These are phyloP conservation scores for Botrytis squamosa DNA, from an alignment of 2,329 filamentous ascomycete genomes.

Conservation along the genomic window DNA sequence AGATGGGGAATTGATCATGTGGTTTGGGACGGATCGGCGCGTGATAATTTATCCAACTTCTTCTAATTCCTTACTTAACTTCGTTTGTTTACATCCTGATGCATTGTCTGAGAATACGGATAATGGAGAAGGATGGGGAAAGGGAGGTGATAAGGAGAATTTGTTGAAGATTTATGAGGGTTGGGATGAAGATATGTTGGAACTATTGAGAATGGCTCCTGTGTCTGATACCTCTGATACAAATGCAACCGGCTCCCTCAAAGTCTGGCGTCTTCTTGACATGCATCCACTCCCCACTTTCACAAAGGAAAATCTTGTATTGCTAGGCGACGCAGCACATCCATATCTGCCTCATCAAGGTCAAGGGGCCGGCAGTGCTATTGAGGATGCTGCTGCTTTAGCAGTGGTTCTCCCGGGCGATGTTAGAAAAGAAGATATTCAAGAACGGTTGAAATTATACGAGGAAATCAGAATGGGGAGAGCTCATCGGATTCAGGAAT, in stretches of 20 bases:
- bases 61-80: conserved; percentile 47
- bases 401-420: conserved; percentile 53
- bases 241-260: conserved; percentile 43
- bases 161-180: conserved; percentile 7
- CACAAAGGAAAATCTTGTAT: conserved; percentile 51
- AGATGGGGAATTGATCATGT: conserved; percentile 41
- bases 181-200: conserved; percentile 12
- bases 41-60: conserved; percentile 50
- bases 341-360: conserved; percentile 66
- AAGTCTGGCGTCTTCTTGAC: conserved; percentile 60
- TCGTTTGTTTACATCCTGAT: conserved; percentile 53
- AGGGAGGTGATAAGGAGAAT: neutral
- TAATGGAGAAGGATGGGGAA: neutral
- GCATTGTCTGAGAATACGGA: conserved; percentile 40
- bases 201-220: neutral
- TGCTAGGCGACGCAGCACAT: conserved; percentile 67
- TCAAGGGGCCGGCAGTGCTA: conserved; percentile 61
- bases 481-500: conserved; percentile 57
- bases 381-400: conserved; percentile 64
- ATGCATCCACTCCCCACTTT: conserved; percentile 59
- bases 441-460: conserved; percentile 58
- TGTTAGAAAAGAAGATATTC: conserved; percentile 47
- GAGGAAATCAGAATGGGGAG: conserved; percentile 57
- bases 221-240: neutral
- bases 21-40: conserved; percentile 45